Conservation (phyloP, 2,329 filamentous ascomycete genomes). For the Xylaria sp. region DNA sequence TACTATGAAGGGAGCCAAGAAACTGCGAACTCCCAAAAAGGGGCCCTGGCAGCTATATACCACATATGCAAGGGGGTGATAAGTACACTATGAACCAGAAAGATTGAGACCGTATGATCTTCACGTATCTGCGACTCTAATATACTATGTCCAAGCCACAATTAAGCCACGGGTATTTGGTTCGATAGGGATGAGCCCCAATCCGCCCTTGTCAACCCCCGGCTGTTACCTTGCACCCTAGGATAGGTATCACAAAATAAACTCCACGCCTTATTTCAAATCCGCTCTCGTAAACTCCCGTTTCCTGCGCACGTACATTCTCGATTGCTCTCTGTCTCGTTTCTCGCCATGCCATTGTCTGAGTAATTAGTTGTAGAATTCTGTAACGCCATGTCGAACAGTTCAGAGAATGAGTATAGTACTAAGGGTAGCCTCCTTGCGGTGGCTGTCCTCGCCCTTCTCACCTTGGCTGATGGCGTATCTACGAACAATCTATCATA, state of each 20-base stretch:
- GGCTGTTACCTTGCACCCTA: too few relatives aligned
- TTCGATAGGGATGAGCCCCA: neutral
- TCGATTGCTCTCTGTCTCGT: neutral
- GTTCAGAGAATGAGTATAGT: neutral
- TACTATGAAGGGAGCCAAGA: neutral
- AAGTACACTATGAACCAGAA: neutral
- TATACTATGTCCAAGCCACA: neutral
- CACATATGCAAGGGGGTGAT: neutral
- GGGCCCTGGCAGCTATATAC: neutral
- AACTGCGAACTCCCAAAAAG: neutral
- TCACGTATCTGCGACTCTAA: neutral
- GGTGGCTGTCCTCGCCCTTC: constrained; percentile 14
- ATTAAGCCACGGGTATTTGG: neutral
- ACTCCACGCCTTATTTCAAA: neutral
- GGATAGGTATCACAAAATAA: neutral
- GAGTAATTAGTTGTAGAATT: neutral
- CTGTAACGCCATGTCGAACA: constrained; percentile 5
- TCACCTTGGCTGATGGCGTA: constrained; percentile 26
- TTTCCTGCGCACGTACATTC: neutral
- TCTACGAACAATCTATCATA: constrained; percentile 16
- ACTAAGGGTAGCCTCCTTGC: neutral
- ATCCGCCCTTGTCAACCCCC: too few relatives aligned
- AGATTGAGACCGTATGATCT: neutral
- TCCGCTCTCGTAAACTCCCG: neutral
- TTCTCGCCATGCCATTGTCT: neutral